Evolutionary conservation across 768 basidiomycete species (phyloP), one percentile per base, ranked within the genome.

Genomic region (Tephrocybe sp.): DNA sequence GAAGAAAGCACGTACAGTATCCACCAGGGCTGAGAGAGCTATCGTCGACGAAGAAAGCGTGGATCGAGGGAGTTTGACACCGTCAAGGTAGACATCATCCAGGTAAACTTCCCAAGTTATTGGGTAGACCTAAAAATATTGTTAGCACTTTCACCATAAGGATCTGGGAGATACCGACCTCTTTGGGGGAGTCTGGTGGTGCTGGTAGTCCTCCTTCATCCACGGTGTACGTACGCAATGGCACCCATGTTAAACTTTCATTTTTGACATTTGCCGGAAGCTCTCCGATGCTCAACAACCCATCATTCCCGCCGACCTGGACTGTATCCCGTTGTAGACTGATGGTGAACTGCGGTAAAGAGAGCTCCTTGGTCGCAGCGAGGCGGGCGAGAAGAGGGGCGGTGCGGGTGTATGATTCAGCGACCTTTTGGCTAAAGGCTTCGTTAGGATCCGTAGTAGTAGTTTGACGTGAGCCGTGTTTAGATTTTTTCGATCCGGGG

Each of bases 11-110:
- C 75, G 43, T 45, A 88, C 88, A 2, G 89, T 90, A 57, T 91
- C 88, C 22, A 91, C 61, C 15, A 90, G 68, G 1, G 82, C 86
- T 3, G 86, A 83, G 10, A 86, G 68, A 1, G 71, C 61, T 52
- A 86, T 80, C 3, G 61, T 63, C 0, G 77, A 55, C 1, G 77
- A 60, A 1, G 78, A 71, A 9, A 83, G 61, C 11, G 64, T 68
- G 2, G 87, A 88, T 29, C 71, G 73, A 4, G 80, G 75, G n/a
- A 90, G 67, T 55, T 69, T 72, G 52, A 72, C 59, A 11, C 83
- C 86, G 55, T 90, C 84, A 27, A 91, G 73, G 61, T 73, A 90
- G 4, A 90, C 83, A 48, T 82, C 82, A 45, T 88, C 87, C 6
- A 91, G 50, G 22, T 77, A 71, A 5, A 88, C 69, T 62, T 91